Base-by-base conservation (phyloP, 2,329 filamentous ascomycete genomes). In the Monosporascus sp. region DNA sequence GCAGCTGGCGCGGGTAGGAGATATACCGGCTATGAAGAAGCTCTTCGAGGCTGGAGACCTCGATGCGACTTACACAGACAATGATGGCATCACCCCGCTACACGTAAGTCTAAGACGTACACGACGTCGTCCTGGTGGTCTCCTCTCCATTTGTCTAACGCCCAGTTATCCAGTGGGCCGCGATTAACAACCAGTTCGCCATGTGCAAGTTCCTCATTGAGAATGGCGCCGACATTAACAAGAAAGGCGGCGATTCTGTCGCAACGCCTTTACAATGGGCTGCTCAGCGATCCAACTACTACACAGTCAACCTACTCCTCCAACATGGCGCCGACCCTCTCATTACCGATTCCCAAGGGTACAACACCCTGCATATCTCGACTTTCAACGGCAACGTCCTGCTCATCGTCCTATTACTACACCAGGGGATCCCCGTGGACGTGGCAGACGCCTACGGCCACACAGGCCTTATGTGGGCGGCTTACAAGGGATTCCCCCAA, bases 141-240 rank as follows among this genome's bases (percentile, higher is more conserved):
- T 17, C 22, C 36, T 37, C 46, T 55, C 42, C 8, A 3, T 27
- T n/a, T 45, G 42, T 45, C 42, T 45, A 15, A 25, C 42, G 20
- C 20, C 24, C 11, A 44, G 25, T 44, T 51, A 53, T 61, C 50
- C 68, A 99, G 90, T 99, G 94, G 94, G 94, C 94, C 47, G 90
- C 95, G 38, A 97, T 99, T 70, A 99, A 99, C 75, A 97, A 97
- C 68, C 94, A 97, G 70, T 95, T 93, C 74, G 89, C 90, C 60
- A 91, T 97, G 78, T 97, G 93, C 81, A 93, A 94, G 71, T 97
- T 95, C 72, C 84, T 99, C 45, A 82, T 99, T 68, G 89, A 82
- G 48, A 73, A 77, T 57, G 91, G 91, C 65, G 94, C 92, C 66
- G 88, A 96, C 67, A 88, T 97, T 65, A 97, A 99, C 73, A 87